phyloP scores from a whole-genome alignment of 2,329 filamentous ascomycete species.

The Aspergillus quadrilineatus region DNA sequence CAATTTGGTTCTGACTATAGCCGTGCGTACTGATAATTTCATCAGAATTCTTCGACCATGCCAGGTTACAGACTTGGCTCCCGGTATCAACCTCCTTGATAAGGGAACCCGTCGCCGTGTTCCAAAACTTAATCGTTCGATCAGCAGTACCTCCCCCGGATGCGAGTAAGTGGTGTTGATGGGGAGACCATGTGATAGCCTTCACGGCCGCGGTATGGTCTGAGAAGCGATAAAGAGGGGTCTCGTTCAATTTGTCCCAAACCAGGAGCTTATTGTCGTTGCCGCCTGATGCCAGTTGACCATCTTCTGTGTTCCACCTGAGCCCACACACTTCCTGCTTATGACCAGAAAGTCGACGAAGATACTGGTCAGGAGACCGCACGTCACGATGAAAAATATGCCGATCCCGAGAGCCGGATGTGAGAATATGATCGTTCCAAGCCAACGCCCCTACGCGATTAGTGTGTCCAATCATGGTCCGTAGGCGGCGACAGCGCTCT shows the following conservation, averaged over 20 bases:
- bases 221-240: conserved; percentile 88
- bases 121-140: conserved; percentile 96
- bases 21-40: conserved; percentile 97
- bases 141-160: conserved; percentile 95
- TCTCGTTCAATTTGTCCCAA: conserved; percentile 94
- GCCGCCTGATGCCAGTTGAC: conserved; percentile 89
- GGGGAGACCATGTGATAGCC: conserved; percentile 95
- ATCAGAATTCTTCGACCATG: conserved; percentile 96
- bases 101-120: conserved; percentile 77
- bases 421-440: conserved; percentile 97
- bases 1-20: conserved; percentile 97
- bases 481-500: conserved; percentile 75
- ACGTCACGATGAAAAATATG: conserved; percentile 95
- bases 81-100: conserved; percentile 93
- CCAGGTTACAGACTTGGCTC: conserved; percentile 97
- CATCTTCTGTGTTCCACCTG: conserved; percentile 95
- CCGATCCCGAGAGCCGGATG: conserved; percentile 89
- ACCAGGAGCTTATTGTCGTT: conserved; percentile 99
- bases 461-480: conserved; percentile 96
- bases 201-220: conserved; percentile 97
- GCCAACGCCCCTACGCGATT: conserved; percentile 89
- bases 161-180: conserved; percentile 90
- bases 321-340: conserved; percentile 98
- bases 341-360: conserved; percentile 83
- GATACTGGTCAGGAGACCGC: conserved; percentile 84